Base-by-base conservation (phyloP, 805 yeast species). In the Ascoidea tarda region DNA sequence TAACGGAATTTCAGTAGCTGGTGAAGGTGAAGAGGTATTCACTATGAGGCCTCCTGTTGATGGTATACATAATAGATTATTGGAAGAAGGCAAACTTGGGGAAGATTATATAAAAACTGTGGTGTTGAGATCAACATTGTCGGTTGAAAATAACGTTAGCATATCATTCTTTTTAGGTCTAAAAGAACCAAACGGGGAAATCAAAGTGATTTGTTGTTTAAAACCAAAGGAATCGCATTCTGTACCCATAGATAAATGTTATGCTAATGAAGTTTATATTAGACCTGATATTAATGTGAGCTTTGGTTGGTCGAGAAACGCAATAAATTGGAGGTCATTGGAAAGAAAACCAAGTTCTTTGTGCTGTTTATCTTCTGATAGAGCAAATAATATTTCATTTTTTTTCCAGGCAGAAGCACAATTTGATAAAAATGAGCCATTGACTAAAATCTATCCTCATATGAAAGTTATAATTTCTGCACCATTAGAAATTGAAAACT, bases 21-120 rank as follows among this genome's bases (percentile, higher is more conserved):
- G 82, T 6, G 96, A 87, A 61, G 96, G 97, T 3, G 96, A 89
- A 62, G 82, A 84, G 28, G 62, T 91, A 8, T 79, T 82, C 58
- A 76, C 79, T 62, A 66, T 91, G 54, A 63, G 70, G 1, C 96
- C 96, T 0, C 72, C 83, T 0, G 62, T 75, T 0, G 59, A 75
- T 51, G 78, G 78, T 2, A 78, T 84, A 42, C 95, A 88, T 60
- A 82, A 79, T 60, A 71, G 98, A 58, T 63, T 93, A 12, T 76
- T 82, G 0, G 82, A 91, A 59, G 89, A 85, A 46, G 76, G 90
- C 38, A 69, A 66, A 6, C 70, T 91, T 42, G 79, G 84, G 2
- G 81, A 76, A 4, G 93, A 88, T 57, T 85, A 84, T 58, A 84
- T 91, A 14, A 93, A 93, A 64, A 74, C 77, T 5, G 81, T 93